Evolutionary conservation across 495 filamentous ascomycete species (phyloP).

Genomic region (Bombardia bombarda): DNA sequence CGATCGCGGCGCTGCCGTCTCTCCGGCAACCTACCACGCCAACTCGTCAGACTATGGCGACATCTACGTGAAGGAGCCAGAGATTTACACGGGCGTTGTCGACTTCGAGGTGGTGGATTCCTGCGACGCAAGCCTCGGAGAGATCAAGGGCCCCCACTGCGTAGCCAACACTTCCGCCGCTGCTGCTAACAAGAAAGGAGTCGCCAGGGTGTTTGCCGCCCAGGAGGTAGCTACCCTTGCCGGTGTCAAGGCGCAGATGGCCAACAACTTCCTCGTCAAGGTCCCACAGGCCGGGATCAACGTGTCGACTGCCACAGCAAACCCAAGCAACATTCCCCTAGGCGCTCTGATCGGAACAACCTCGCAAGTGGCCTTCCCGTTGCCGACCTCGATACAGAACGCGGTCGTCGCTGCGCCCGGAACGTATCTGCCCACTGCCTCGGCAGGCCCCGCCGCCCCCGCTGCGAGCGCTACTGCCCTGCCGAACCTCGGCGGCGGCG

Average conservation of each 20-base stretch:
- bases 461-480: not conserved
- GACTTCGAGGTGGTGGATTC: slow-evolving; percentile 55
- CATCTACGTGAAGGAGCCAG: slow-evolving; percentile 39
- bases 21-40: slow-evolving; percentile 17
- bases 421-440: too few relatives aligned
- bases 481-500: not conserved
- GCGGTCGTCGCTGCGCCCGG: too few relatives aligned
- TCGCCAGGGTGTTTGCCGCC: slow-evolving; percentile 20
- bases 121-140: slow-evolving; percentile 23
- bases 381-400: slow-evolving; percentile 1
- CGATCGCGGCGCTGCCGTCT: slow-evolving; percentile 15
- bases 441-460: not conserved
- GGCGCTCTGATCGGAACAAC: slow-evolving; percentile 10
- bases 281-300: slow-evolving; percentile 18
- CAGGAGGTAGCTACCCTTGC: slow-evolving; percentile 16
- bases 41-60: slow-evolving; percentile 33
- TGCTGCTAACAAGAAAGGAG: slow-evolving; percentile 9
- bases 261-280: slow-evolving; percentile 26
- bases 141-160: slow-evolving; percentile 18
- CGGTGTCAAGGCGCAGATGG: slow-evolving; percentile 29
- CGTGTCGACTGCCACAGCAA: slow-evolving; percentile 11
- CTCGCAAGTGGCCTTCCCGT: slow-evolving; percentile 1
- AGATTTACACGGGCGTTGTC: slow-evolving; percentile 77
- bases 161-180: too few relatives aligned
- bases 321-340: slow-evolving; percentile 17